Conservation (phyloP, 2,329 filamentous ascomycete genomes). For the Pseudocercospora pini-densiflorae region DNA sequence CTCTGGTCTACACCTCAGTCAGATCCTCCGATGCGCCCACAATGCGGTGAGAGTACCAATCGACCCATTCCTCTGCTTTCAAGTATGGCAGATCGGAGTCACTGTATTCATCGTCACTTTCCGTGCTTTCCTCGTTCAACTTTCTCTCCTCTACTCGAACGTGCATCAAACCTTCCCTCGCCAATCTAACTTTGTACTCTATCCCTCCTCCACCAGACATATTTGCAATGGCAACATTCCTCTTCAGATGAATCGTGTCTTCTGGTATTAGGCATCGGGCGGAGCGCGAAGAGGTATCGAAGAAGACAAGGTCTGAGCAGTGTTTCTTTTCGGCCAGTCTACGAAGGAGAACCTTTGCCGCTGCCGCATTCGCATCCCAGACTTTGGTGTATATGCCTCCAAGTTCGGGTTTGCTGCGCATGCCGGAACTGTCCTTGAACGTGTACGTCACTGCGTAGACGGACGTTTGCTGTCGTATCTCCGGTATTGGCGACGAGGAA, state of each 20-base stretch:
- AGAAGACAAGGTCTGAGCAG: background rate
- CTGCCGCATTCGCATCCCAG: background rate
- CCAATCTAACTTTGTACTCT: background rate
- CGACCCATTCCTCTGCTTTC: background rate
- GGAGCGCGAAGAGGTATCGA: background rate
- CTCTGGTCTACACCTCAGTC: background rate
- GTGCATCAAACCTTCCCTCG: background rate
- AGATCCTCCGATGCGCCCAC: background rate
- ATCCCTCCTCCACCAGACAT: background rate
- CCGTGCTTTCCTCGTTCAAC: background rate
- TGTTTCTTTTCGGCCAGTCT: background rate
- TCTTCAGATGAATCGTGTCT: background rate
- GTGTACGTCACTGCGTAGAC: background rate
- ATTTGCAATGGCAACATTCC: background rate
- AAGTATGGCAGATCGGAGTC: conserved; percentile 6
- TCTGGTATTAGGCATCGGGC: background rate
- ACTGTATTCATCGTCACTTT: conserved; percentile 5
- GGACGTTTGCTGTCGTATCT: background rate
- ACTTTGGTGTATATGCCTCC: background rate
- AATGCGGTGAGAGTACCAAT: background rate
- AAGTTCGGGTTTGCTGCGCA: background rate
- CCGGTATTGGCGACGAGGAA: background rate
- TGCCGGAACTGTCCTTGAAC: background rate
- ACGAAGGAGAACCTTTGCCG: background rate
- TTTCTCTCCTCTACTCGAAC: background rate